phyloP scores from a whole-genome alignment of 495 filamentous ascomycete species.

The Lepraria neglecta region DNA sequence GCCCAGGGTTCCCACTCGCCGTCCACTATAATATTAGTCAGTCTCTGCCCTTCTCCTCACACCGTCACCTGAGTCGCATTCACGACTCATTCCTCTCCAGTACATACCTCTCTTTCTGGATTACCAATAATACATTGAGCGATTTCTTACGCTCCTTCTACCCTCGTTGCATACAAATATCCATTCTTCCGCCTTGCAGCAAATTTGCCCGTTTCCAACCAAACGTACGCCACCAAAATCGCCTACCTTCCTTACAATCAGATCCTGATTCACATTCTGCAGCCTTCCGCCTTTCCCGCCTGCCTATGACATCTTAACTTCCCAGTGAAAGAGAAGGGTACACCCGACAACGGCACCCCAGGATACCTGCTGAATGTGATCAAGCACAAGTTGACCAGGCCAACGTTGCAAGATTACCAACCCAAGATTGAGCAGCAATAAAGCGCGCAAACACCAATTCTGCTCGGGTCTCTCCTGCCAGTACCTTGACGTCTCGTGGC shows the following conservation, averaged over 20 bases:
- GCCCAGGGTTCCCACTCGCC: background rate
- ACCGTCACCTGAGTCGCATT: conserved; percentile 11
- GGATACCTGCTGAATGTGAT: background rate
- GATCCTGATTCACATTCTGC: conserved; percentile 12
- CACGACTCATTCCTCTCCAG: conserved; percentile 14
- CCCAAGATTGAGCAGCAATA: background rate
- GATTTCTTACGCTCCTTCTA: background rate
- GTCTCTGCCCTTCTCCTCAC: background rate
- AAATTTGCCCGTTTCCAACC: background rate
- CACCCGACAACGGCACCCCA: background rate
- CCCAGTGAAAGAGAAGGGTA: conserved; percentile 4
- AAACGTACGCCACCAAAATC: background rate
- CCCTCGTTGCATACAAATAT: background rate
- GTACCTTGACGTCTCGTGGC: background rate
- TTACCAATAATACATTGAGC: background rate
- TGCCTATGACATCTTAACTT: conserved; percentile 2
- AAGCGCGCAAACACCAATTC: background rate
- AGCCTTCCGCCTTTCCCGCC: conserved; percentile 9
- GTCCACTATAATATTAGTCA: background rate
- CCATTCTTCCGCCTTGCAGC: background rate
- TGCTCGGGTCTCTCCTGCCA: background rate
- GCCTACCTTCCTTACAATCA: background rate
- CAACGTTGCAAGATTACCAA: background rate
- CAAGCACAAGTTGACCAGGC: background rate
- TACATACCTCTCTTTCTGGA: background rate